Percentiles rank a stretch among this genome's conserved stretches.
phyloP scores from a whole-genome alignment of 805 yeast genomes.

The Candida krabiensis region DNA sequence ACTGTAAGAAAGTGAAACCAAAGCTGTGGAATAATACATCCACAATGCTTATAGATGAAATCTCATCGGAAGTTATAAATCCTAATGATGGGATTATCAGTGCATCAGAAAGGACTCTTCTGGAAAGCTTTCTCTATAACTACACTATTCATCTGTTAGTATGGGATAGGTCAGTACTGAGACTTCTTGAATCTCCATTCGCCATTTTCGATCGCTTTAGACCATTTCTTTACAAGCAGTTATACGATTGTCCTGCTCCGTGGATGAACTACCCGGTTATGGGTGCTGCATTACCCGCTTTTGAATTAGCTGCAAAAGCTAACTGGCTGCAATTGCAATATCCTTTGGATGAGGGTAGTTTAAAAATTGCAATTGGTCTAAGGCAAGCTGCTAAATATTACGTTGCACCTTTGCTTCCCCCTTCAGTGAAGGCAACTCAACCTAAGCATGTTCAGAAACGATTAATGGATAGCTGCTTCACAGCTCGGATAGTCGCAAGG shows the following conservation, averaged over 20 bases:
- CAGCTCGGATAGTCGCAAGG: conserved; percentile 14
- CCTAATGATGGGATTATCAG: conserved; percentile 3
- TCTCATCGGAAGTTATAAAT: neutral
- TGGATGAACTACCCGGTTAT: conserved; percentile 43
- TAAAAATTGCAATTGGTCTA: conserved; percentile 7
- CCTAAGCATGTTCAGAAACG: conserved; percentile 18
- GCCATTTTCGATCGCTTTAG: conserved; percentile 33
- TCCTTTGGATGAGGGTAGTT: conserved; percentile 9
- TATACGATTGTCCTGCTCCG: conserved; percentile 30
- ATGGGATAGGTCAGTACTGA: conserved; percentile 28
- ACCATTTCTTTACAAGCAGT: conserved; percentile 33
- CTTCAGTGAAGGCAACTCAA: conserved; percentile 9
- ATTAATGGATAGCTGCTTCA: conserved; percentile 16
- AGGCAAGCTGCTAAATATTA: conserved; percentile 13
- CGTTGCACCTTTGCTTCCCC: conserved; percentile 19
- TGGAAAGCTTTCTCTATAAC: conserved; percentile 45
- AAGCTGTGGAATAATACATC: neutral
- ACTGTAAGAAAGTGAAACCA: neutral
- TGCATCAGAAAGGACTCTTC: conserved; percentile 33
- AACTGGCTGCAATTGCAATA: conserved; percentile 32
- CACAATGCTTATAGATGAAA: conserved; percentile 3
- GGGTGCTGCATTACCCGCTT: conserved; percentile 37
- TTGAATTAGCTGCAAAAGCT: conserved; percentile 37
- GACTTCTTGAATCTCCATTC: conserved; percentile 40
- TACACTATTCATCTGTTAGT: conserved; percentile 36